phyloP scores from a whole-genome alignment of 306 rosid genomes.

The Ochetophila trinervis region DNA sequence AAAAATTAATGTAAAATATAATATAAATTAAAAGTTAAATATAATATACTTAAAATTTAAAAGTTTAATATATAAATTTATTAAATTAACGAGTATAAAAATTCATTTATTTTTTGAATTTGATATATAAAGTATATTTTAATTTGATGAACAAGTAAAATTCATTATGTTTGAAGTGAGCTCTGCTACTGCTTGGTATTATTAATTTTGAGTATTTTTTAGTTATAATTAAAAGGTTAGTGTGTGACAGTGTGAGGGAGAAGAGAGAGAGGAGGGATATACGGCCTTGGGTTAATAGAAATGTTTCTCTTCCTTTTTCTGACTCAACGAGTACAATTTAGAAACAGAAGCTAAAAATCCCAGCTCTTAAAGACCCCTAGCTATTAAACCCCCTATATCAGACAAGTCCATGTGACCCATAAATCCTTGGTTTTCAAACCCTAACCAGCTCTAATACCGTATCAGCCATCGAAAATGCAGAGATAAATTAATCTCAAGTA shows the following conservation, averaged over 20 bases:
- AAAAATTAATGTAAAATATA: too few relatives aligned
- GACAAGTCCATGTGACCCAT: conserved; percentile 78
- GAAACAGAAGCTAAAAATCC: conserved; percentile 27
- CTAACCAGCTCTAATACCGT: conserved; percentile 23
- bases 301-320: conserved; percentile 7
- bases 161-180: too few relatives aligned
- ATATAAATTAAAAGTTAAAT: too few relatives aligned
- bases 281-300: conserved; percentile 6
- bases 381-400: conserved; percentile 33
- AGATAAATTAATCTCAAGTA: conserved; percentile 7
- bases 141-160: background rate
- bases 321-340: conserved; percentile 27
- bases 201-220: too few relatives aligned
- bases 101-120: too few relatives aligned
- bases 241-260: too few relatives aligned
- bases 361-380: conserved; percentile 11
- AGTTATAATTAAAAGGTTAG: too few relatives aligned
- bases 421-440: conserved; percentile 46
- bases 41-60: too few relatives aligned
- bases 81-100: too few relatives aligned
- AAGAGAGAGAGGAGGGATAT: background rate
- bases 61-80: too few relatives aligned
- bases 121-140: background rate
- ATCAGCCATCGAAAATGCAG: conserved; percentile 13
- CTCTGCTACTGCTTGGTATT: too few relatives aligned